phyloP scores from a whole-genome alignment of 768 basidiomycete genomes.

The Crucibulum laeve region DNA sequence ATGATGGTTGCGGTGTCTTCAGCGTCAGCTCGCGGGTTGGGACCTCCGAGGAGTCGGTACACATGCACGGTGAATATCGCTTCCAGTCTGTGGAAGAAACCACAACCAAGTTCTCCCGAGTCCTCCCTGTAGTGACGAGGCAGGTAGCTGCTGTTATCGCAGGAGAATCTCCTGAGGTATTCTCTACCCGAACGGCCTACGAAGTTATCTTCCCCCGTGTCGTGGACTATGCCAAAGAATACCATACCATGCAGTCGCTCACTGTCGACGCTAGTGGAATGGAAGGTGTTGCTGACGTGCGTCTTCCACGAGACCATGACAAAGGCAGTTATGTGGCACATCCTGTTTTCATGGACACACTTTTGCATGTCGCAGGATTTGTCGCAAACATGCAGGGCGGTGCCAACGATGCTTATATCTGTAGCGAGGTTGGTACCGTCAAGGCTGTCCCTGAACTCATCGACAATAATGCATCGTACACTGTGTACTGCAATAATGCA shows the following conservation, averaged over 20 bases:
- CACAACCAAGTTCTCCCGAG: slow-evolving; percentile 30
- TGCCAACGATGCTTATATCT: slow-evolving; percentile 56
- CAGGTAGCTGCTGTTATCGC: slow-evolving; percentile 26
- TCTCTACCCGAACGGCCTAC: slow-evolving; percentile 54
- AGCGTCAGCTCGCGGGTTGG: slow-evolving; percentile 36
- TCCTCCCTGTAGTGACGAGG: slow-evolving; percentile 27
- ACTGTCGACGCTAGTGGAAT: slow-evolving; percentile 25
- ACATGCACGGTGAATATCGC: slow-evolving; percentile 43
- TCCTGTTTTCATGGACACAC: slow-evolving; percentile 60
- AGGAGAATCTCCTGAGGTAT: slow-evolving; percentile 33
- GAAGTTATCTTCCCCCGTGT: slow-evolving; percentile 66
- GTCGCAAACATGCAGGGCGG: slow-evolving; percentile 54
- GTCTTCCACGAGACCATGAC: slow-evolving; percentile 29
- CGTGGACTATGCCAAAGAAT: slow-evolving; percentile 56
- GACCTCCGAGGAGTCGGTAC: slow-evolving; percentile 27
- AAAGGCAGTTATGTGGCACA: slow-evolving; percentile 35
- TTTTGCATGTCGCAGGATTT: slow-evolving; percentile 70
- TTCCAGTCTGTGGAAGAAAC: slow-evolving; percentile 26
- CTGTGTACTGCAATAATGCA: slow-evolving; percentile 45
- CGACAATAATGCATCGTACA: slow-evolving; percentile 36
- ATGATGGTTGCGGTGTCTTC: slow-evolving; percentile 37
- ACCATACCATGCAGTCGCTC: slow-evolving; percentile 48
- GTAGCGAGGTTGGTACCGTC: slow-evolving; percentile 47
- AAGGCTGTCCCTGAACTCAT: slow-evolving; percentile 40
- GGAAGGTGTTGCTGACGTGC: slow-evolving; percentile 48